phyloP scores from a whole-genome alignment of 495 filamentous ascomycete genomes.

The Xylaria palmicola region DNA sequence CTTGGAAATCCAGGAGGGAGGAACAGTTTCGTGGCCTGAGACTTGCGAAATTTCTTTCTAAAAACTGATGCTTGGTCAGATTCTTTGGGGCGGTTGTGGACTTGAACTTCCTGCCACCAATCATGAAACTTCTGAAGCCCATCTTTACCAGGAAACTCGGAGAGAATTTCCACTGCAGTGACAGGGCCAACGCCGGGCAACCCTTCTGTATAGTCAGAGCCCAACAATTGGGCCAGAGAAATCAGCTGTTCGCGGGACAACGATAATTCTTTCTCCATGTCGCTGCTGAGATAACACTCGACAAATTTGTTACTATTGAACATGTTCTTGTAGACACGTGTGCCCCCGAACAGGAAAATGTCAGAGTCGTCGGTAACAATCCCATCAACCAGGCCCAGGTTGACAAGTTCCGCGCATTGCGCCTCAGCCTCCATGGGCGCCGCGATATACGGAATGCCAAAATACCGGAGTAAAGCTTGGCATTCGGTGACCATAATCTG shows the following conservation, averaged over 20 bases:
- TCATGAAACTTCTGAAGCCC: constrained; percentile 67
- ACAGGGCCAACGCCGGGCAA: constrained; percentile 88
- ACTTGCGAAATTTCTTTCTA: constrained; percentile 76
- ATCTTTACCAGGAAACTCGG: constrained; percentile 69
- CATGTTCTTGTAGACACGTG: constrained; percentile 97
- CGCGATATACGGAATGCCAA: constrained; percentile 93
- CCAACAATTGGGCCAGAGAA: constrained; percentile 81
- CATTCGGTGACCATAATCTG: constrained; percentile 93
- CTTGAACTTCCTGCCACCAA: constrained; percentile 84
- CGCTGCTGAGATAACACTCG: constrained; percentile 87
- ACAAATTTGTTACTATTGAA: constrained; percentile 97
- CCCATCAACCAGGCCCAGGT: constrained; percentile 84
- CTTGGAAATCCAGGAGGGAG: constrained; percentile 76
- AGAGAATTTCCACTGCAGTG: constrained; percentile 85
- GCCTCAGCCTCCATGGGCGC: constrained; percentile 99
- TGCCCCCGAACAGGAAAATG: constrained; percentile 96
- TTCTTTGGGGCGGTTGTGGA: constrained; percentile 46
- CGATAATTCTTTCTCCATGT: constrained; percentile 86
- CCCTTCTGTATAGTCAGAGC: constrained; percentile 92
- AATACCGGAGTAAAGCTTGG: constrained; percentile 83
- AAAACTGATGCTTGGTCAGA: constrained; percentile 59
- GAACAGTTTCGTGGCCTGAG: constrained; percentile 77
- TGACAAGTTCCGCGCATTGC: constrained; percentile 90
- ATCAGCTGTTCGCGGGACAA: constrained; percentile 82
- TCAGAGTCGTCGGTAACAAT: constrained; percentile 98